These are phyloP conservation scores for Sugiyamaella castrensis DNA, from an alignment of 1,139 yeast species.

Conservation along the genomic window DNA sequence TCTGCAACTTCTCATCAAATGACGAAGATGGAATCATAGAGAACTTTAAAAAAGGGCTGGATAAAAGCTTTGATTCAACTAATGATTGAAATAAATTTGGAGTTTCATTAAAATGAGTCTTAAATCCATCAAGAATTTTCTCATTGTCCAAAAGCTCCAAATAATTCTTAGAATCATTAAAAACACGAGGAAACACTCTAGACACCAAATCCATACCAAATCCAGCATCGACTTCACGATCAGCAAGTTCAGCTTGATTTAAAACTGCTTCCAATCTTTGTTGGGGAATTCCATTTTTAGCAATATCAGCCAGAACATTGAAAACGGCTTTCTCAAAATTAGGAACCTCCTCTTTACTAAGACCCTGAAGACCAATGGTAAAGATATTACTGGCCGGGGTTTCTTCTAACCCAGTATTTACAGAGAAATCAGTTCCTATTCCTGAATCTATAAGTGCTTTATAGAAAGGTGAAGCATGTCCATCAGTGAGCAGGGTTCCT, in stretches of 20 bases:
- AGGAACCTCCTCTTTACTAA: slow-evolving; percentile 50
- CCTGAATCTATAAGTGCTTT: slow-evolving; percentile 82
- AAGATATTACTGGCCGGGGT: slow-evolving; percentile 76
- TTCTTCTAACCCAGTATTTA: slow-evolving; percentile 84
- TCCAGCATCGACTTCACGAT: slow-evolving; percentile 84
- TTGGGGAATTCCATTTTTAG: slow-evolving; percentile 47
- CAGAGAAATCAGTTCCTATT: slow-evolving; percentile 79
- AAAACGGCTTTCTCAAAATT: slow-evolving; percentile 45
- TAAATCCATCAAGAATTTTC: slow-evolving; percentile 55
- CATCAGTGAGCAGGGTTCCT: slow-evolving; percentile 74
- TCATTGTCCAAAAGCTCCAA: slow-evolving; percentile 66
- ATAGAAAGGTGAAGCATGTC: slow-evolving; percentile 88
- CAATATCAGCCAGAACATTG: slow-evolving; percentile 38
- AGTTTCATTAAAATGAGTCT: slow-evolving; percentile 50
- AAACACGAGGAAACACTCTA: slow-evolving; percentile 78
- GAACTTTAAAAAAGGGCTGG: slow-evolving; percentile 61
- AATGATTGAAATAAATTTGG: slow-evolving; percentile 58
- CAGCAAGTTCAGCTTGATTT: slow-evolving; percentile 79
- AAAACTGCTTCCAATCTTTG: slow-evolving; percentile 76
- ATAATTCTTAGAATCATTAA: slow-evolving; percentile 74
- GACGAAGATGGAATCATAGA: slow-evolving; percentile 68
- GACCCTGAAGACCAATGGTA: slow-evolving; percentile 83
- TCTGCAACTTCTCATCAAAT: slow-evolving; percentile 48
- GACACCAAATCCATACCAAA: slow-evolving; percentile 81
- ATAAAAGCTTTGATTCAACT: slow-evolving; percentile 52